These are phyloP conservation scores for Alloteropsis angusta DNA, from an alignment of 202 grass and related monocot species.

Conservation along the genomic window DNA sequence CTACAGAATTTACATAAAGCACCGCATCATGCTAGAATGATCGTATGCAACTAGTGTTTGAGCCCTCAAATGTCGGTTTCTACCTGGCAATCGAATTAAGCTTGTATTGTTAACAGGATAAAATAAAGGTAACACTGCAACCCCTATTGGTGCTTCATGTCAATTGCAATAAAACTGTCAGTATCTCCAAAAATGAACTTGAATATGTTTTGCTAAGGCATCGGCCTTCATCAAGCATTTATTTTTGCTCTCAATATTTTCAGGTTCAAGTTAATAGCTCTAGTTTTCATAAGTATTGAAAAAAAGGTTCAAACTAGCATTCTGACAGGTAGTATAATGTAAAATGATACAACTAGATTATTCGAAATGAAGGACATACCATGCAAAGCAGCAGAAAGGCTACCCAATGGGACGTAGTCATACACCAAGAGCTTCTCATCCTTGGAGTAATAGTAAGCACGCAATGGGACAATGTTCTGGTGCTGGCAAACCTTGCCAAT, in stretches of 20 bases:
- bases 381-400: slow-evolving; percentile 69
- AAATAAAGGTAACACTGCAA: not conserved
- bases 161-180: not conserved
- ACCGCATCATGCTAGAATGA: no score
- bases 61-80: not conserved
- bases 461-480: slow-evolving; percentile 54
- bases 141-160: not conserved
- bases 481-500: slow-evolving; percentile 66
- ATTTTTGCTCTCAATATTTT: slow-evolving; percentile 5
- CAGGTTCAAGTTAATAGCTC: not conserved
- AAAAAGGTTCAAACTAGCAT: not conserved
- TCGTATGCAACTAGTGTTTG: not conserved
- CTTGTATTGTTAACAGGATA: not conserved
- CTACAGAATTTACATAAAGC: not conserved
- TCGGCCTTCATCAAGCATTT: not conserved
- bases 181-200: not conserved
- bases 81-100: not conserved
- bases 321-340: slow-evolving; percentile 3
- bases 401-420: slow-evolving; percentile 66
- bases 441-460: slow-evolving; percentile 94
- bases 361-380: slow-evolving; percentile 46
- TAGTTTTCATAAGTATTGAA: not conserved
- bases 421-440: slow-evolving; percentile 96
- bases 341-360: not conserved
- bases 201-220: not conserved